phyloP scores from a whole-genome alignment of 2,329 filamentous ascomycete genomes.

The Ploettnerulaceae sp. region DNA sequence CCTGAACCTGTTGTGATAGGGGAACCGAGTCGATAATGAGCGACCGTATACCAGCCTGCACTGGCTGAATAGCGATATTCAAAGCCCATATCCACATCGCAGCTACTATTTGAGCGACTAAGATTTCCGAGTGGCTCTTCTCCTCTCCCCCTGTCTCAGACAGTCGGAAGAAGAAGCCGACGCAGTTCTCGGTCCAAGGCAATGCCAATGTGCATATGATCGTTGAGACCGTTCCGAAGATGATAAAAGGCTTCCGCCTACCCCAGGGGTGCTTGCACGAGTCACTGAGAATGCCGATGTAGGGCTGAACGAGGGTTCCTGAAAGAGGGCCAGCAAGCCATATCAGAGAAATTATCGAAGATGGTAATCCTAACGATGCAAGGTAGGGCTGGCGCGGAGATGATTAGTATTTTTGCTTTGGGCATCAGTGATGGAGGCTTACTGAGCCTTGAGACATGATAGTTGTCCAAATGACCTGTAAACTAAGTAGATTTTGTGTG shows the following conservation, averaged over 20 bases:
- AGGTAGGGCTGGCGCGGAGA: conserved; percentile 24
- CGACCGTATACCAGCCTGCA: conserved; percentile 33
- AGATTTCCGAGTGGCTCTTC: not conserved
- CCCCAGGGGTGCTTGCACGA: conserved; percentile 40
- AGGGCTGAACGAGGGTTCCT: conserved; percentile 48
- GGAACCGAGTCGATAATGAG: conserved; percentile 34
- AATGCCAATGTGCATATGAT: conserved; percentile 45
- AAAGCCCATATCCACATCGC: conserved; percentile 28
- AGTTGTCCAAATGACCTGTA: conserved; percentile 10
- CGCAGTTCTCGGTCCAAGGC: conserved; percentile 45
- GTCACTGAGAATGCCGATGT: conserved; percentile 49
- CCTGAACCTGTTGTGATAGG: conserved; percentile 30
- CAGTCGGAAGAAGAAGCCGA: conserved; percentile 2
- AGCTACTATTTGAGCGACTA: conserved; percentile 14
- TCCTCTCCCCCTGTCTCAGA: not conserved
- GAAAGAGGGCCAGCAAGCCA: conserved; percentile 53
- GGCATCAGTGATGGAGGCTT: not conserved
- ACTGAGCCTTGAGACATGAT: conserved; percentile 11
- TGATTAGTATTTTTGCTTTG: not conserved
- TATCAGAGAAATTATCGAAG: conserved; percentile 46
- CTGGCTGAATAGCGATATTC: conserved; percentile 33
- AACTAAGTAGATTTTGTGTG: not conserved
- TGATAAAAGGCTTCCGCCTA: conserved; percentile 47
- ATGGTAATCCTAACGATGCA: conserved; percentile 47
- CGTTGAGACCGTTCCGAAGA: conserved; percentile 44